A percentile compares a stretch with the other conserved stretches of the same genome.
These are phyloP conservation scores for Cicer arietinum DNA, from an alignment of 306 rosid species.

Conservation along the genomic window DNA sequence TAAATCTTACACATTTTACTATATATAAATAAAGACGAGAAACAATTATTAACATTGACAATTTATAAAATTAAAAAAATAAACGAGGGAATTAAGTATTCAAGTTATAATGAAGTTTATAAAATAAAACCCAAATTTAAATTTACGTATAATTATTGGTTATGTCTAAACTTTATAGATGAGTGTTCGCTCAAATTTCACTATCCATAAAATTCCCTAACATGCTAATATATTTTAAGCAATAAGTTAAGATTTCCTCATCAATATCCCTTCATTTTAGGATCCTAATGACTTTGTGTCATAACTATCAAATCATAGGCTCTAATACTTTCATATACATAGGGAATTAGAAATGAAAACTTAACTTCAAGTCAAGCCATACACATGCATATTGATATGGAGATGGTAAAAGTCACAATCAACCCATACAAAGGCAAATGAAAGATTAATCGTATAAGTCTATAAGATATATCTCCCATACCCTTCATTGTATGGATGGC, in stretches of 20 bases:
- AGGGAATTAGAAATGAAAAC: background rate
- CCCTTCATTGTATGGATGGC: conserved; percentile 32
- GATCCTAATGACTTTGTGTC: background rate
- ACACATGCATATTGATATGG: conserved; percentile 28
- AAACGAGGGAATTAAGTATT: too few relatives aligned
- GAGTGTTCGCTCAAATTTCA: too few relatives aligned
- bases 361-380: background rate
- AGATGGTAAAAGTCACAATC: conserved; percentile 32
- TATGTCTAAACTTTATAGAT: too few relatives aligned
- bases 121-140: too few relatives aligned
- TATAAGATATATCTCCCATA: conserved; percentile 3
- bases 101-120: too few relatives aligned
- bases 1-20: too few relatives aligned
- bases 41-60: too few relatives aligned
- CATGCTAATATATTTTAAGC: background rate
- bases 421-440: background rate
- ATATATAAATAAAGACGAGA: too few relatives aligned
- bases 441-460: conserved; percentile 13
- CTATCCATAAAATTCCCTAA: too few relatives aligned
- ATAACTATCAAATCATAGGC: conserved; percentile 1
- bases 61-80: too few relatives aligned
- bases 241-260: background rate
- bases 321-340: background rate
- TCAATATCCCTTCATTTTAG: background rate
- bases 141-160: too few relatives aligned